phyloP scores from a whole-genome alignment of 78 protist species.

The Dictyostelium discoideum region dicty_2.7 NC_007090.3:5096001-5096500 shows the following conservation, averaged over 20 bases:
- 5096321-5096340: conserved; percentile 83
- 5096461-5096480: conserved; percentile 62
- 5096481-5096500: not conserved
- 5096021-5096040: conserved; percentile 39
- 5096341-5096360: conserved; percentile 71
- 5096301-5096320: conserved; percentile 60
- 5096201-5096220: conserved; percentile 73
- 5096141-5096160: conserved; percentile 59
- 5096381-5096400: conserved; percentile 75
- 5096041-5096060: conserved; percentile 50
- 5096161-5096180: not conserved
- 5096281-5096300: conserved; percentile 41
- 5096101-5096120: conserved; percentile 71
- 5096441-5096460: conserved; percentile 67
- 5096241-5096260: conserved; percentile 64
- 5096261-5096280: conserved; percentile 55
- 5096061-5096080: conserved; percentile 61
- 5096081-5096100: conserved; percentile 60
- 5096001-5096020: conserved; percentile 48
- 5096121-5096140: conserved; percentile 56
- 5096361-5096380: conserved; percentile 68
- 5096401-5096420: conserved; percentile 57
- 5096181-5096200: conserved; percentile 29
- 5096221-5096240: conserved; percentile 46
- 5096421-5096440: conserved; percentile 66